Evolutionary conservation across 2,329 filamentous ascomycete genomes (phyloP), one percentile per base, ranked within the genome.

Genomic region (Aspergillus proliferans): DNA sequence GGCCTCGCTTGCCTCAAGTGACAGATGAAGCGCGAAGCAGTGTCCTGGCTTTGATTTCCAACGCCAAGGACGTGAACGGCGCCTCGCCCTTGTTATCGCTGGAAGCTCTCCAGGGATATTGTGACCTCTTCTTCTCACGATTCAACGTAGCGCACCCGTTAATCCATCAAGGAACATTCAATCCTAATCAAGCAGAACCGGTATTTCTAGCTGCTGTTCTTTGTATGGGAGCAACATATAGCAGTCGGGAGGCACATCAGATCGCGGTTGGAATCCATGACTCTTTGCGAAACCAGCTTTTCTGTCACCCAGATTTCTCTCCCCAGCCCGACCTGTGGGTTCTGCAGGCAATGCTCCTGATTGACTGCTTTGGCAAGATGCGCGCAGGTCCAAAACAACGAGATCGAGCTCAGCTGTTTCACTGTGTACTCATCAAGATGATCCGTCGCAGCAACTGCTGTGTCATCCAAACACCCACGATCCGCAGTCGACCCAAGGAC

Each of bases 301-400:
- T 84, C 47, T 75, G 76, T 9, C 78, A 81, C 57, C 66, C 71
- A 1, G 75, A 74, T 0, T 85, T 84, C 58, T 80, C 73, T 1
- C 70, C 81, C 0, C 74, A 76, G n/a, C 81, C 82, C 0, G 74
- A 80, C 19, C 66, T 84, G 0, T 84, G 81, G 81, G 75, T 82
- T 0, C 55, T 84, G 0, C 80, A 84, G 51, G 79, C 79, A 0
- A 82, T 84, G 30, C 63, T 85, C 7, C 65, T 85, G 0, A 80
- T 84, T 0, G 82, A 84, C 53, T 84, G 81, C 53, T 84, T 84
- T 48, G 82, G 82, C 2, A 84, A 84, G 59, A 81, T 78, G 34
- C 69, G 81, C 47, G 81, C 81, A 0, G 81, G 81, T 0, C 80
- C 82, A 52, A 80, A 80, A 44, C 81, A 85, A 55, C 79, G 83